A percentile compares a stretch with the other conserved stretches of the same genome.
These are phyloP conservation scores for Incumbomyces delicatus DNA, from an alignment of 2,329 filamentous ascomycete genomes.

Conservation along the genomic window DNA sequence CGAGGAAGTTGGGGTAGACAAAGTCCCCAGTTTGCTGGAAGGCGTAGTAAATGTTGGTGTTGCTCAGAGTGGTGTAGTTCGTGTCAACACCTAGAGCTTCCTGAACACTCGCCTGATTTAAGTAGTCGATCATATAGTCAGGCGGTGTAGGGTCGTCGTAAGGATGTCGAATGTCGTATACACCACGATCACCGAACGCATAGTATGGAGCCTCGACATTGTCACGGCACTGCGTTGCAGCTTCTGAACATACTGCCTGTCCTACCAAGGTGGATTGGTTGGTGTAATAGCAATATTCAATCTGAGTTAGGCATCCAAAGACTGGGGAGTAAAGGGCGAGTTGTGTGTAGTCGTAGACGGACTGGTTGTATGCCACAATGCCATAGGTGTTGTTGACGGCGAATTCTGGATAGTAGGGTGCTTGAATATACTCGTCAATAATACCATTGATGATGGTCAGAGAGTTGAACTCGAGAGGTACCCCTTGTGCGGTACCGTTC, in stretches of 20 bases:
- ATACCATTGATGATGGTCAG: constrained; percentile 49
- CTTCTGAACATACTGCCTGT: constrained; percentile 43
- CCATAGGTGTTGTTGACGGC: constrained; percentile 48
- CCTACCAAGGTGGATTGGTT: constrained; percentile 49
- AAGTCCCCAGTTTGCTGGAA: constrained; percentile 51
- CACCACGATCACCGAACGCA: constrained; percentile 42
- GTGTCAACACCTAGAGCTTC: constrained; percentile 49
- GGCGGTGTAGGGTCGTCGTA: constrained; percentile 53
- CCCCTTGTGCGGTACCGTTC: constrained; percentile 39
- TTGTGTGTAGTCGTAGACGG: constrained; percentile 50
- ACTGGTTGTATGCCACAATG: constrained; percentile 46
- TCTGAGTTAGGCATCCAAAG: constrained; percentile 48
- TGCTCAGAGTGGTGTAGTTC: constrained; percentile 46
- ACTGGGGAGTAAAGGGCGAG: constrained; percentile 53
- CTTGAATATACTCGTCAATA: constrained; percentile 45
- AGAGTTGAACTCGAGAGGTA: constrained; percentile 44
- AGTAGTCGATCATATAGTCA: constrained; percentile 50
- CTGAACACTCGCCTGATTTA: constrained; percentile 47
- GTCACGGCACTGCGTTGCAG: constrained; percentile 45
- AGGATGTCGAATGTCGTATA: constrained; percentile 53
- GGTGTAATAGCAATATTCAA: constrained; percentile 54
- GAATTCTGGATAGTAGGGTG: constrained; percentile 42
- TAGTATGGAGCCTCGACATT: constrained; percentile 51
- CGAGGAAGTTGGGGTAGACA: constrained; percentile 52
- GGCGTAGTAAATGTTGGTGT: constrained; percentile 33